Evolutionary conservation across 495 filamentous ascomycete genomes (phyloP).

Genomic region (Penicillium soppii): DNA sequence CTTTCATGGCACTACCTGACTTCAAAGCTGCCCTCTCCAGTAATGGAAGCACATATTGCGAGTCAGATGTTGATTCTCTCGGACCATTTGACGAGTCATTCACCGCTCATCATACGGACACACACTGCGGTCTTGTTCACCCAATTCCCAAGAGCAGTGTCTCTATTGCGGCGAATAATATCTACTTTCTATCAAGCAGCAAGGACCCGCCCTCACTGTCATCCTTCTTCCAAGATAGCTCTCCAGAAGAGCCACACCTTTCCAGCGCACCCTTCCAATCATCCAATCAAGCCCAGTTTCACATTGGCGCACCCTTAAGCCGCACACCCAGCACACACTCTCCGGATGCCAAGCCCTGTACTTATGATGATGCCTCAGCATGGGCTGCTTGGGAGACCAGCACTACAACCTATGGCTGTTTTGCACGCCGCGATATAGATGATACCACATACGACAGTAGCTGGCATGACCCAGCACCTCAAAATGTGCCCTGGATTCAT

Average conservation of each 20-base stretch:
- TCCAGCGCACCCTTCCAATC: too few species aligned
- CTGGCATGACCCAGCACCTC: not conserved
- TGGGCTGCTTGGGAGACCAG: not conserved
- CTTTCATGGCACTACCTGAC: not conserved
- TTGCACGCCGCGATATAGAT: not conserved
- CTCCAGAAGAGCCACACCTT: not conserved
- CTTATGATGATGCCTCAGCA: not conserved
- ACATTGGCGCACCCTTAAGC: not conserved
- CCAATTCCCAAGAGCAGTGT: not conserved
- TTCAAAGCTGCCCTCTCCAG: not conserved
- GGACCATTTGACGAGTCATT: not conserved
- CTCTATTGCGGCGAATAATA: not conserved
- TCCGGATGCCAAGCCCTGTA: not conserved
- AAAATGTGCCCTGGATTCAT: not conserved
- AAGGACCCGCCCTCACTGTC: slow-evolving; percentile 9
- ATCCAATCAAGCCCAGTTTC: not conserved
- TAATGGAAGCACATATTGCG: not conserved
- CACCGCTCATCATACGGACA: not conserved
- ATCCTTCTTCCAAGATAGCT: slow-evolving; percentile 2
- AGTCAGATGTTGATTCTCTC: not conserved
- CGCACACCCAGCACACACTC: not conserved
- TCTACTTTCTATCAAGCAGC: not conserved
- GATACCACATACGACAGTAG: not conserved
- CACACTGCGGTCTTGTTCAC: not conserved
- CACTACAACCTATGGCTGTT: not conserved